A percentile compares a stretch with the other conserved stretches of the same genome.
Conservation (phyloP, 805 yeast genomes). For the Cephaloascus fragrans region DNA sequence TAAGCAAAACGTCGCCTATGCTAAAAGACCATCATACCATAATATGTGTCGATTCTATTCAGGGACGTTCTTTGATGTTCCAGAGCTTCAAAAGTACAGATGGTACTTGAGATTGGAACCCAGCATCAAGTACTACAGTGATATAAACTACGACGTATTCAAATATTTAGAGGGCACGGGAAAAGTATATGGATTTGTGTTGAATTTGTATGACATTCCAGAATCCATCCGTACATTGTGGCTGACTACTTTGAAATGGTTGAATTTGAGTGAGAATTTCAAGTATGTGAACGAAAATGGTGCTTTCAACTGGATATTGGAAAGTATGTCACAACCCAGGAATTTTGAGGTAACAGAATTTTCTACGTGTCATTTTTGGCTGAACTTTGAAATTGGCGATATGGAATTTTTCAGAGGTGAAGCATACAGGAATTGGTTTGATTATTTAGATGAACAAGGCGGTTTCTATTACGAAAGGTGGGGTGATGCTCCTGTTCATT, state of each 20-base stretch:
- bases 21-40: constrained; percentile 55
- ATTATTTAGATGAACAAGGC: constrained; percentile 55
- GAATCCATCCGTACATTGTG: constrained; percentile 54
- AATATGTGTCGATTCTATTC: constrained; percentile 82
- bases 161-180: constrained; percentile 58
- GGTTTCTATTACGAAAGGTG: constrained; percentile 87
- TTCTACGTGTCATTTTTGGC: constrained; percentile 84
- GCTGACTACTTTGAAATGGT: constrained; percentile 57
- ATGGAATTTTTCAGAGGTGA: constrained; percentile 71
- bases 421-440: constrained; percentile 56
- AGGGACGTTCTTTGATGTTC: constrained; percentile 52
- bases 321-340: constrained; percentile 40
- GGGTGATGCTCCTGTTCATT: constrained; percentile 93
- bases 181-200: constrained; percentile 67
- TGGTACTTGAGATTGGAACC: constrained; percentile 86
- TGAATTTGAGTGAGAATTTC: constrained; percentile 47
- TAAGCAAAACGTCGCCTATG: constrained; percentile 46
- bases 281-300: constrained; percentile 38
- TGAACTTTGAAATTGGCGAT: constrained; percentile 78
- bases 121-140: constrained; percentile 53
- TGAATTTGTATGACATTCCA: constrained; percentile 62
- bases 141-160: constrained; percentile 69
- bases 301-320: constrained; percentile 43
- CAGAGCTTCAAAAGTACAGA: constrained; percentile 47
- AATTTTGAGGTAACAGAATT: constrained; percentile 32